Conservation (phyloP, 2,329 filamentous ascomycete species). For the Bretziella fagacearum region DNA sequence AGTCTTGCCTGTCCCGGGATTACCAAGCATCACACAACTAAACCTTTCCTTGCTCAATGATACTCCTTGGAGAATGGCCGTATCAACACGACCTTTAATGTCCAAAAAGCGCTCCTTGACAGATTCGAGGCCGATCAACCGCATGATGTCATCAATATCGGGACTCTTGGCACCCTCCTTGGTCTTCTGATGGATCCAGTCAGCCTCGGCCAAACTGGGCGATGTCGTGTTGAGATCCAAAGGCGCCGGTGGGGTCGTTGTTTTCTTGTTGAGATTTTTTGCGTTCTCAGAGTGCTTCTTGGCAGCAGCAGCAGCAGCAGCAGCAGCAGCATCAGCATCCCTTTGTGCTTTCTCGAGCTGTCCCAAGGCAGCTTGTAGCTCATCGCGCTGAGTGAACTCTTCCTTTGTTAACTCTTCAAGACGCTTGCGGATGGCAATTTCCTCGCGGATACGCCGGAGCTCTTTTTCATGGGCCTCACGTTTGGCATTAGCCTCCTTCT, state of each 20-base stretch:
- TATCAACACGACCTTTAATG: conserved; percentile 48
- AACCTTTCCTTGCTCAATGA: conserved; percentile 42
- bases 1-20: conserved; percentile 67
- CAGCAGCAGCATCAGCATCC: too few species aligned
- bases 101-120: conserved; percentile 47
- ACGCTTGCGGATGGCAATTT: conserved; percentile 32
- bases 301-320: too few species aligned
- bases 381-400: too few species aligned
- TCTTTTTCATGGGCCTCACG: conserved; percentile 29
- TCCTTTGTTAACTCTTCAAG: conserved; percentile 25
- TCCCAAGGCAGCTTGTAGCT: conserved; percentile 25
- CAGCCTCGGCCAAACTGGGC: conserved; percentile 25
- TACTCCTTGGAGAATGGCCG: conserved; percentile 36
- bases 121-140: conserved; percentile 51
- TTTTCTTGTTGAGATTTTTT: neutral
- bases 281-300: too few species aligned
- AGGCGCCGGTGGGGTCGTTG: neutral
- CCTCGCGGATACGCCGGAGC: conserved; percentile 34
- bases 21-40: conserved; percentile 40
- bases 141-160: conserved; percentile 49
- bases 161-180: conserved; percentile 33
- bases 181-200: conserved; percentile 44
- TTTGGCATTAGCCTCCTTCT: conserved; percentile 28
- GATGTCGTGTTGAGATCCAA: neutral
- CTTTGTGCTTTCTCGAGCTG: neutral